Conservation (phyloP, 2,329 filamentous ascomycete species). For the Lasiodiplodia gonubiensis region DNA sequence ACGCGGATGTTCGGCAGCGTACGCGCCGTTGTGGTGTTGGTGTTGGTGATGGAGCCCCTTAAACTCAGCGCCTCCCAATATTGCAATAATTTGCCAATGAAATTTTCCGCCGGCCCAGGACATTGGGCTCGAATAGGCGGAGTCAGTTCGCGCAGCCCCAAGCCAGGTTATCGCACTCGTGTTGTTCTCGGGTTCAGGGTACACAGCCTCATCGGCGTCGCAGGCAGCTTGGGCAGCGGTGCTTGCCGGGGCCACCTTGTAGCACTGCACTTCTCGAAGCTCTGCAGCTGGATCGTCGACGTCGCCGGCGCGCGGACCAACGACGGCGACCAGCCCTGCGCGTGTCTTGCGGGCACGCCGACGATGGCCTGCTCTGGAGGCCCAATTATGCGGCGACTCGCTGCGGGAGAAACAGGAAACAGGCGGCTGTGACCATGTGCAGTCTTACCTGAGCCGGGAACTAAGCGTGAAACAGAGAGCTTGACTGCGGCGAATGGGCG, state of each 20-base stretch:
- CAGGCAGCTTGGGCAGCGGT: not conserved
- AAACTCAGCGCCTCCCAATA: slow-evolving; percentile 10
- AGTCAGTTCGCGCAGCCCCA: slow-evolving; percentile 16
- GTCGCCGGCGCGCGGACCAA: slow-evolving; percentile 5
- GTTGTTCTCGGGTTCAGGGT: slow-evolving; percentile 14
- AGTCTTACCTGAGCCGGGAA: slow-evolving; percentile 8
- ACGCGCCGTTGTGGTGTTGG: slow-evolving; percentile 7
- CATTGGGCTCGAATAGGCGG: slow-evolving; percentile 17
- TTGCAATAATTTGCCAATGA: slow-evolving; percentile 16
- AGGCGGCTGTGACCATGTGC: slow-evolving; percentile 7
- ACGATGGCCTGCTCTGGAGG: not conserved
- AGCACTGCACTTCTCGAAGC: not conserved
- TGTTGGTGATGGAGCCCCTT: slow-evolving; percentile 20
- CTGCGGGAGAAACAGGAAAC: slow-evolving; percentile 9
- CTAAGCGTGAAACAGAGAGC: slow-evolving; percentile 22
- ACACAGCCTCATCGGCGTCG: slow-evolving; percentile 14
- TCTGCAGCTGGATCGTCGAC: not conserved
- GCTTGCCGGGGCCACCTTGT: not conserved
- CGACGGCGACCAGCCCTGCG: not conserved
- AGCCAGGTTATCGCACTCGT: slow-evolving; percentile 14
- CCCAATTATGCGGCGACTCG: not conserved
- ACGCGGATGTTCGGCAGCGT: slow-evolving; percentile 14
- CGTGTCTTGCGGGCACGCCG: not conserved
- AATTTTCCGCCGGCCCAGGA: not conserved
- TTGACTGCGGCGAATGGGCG: slow-evolving; percentile 12